Conservation (phyloP, 441 rosid species). For the Euphorbia celastroides region DNA sequence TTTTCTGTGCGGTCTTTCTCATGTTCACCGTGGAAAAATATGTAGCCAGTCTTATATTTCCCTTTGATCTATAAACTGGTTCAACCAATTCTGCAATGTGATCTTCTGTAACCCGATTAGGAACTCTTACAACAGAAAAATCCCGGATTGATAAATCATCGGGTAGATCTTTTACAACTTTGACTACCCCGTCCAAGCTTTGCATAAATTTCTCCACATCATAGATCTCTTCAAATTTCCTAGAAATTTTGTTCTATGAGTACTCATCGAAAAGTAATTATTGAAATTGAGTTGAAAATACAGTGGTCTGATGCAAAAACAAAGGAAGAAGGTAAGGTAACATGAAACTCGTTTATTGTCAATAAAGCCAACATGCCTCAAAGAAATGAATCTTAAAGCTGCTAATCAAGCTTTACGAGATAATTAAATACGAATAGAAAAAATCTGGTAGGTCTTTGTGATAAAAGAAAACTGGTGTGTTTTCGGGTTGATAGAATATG, state of each 20-base stretch:
- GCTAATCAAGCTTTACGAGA: not conserved
- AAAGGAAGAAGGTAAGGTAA: not conserved
- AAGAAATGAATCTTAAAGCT: constrained; percentile 8
- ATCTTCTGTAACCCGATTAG: constrained; percentile 69
- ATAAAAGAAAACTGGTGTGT: too few species aligned
- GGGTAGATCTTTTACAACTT: constrained; percentile 53
- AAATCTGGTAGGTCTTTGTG: too few species aligned
- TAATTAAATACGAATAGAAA: not conserved
- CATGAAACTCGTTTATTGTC: not conserved
- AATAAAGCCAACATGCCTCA: not conserved
- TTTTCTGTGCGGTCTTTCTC: constrained; percentile 58
- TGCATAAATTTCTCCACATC: constrained; percentile 62
- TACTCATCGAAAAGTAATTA: not conserved
- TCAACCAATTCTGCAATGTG: constrained; percentile 54
- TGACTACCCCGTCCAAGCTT: constrained; percentile 67
- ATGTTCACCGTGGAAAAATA: constrained; percentile 83
- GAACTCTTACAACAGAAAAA: constrained; percentile 77
- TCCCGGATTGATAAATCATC: constrained; percentile 44
- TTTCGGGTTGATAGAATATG: too few species aligned
- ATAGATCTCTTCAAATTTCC: constrained; percentile 88
- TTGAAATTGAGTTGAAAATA: not conserved
- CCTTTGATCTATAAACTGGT: constrained; percentile 60
- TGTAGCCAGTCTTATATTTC: constrained; percentile 80
- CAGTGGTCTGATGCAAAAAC: not conserved
- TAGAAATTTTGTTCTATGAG: constrained; percentile 32